A percentile compares a stretch with the other conserved stretches of the same genome.
Conservation (phyloP, 257 asterid species). For the Gardenia jasminoides region DNA sequence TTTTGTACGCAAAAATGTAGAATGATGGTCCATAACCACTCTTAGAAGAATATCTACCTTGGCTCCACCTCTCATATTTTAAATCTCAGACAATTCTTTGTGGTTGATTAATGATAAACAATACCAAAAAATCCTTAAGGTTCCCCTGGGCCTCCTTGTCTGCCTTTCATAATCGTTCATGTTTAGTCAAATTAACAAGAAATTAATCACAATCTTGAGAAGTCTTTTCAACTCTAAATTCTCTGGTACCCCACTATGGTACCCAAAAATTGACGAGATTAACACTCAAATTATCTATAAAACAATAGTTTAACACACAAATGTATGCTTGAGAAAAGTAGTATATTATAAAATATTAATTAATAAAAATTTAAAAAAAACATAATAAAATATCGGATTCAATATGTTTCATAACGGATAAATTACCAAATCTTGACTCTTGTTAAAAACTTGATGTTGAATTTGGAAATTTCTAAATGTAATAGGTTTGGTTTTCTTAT, state of each 20-base stretch:
- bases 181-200: neutral
- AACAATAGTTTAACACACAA: too few relatives aligned
- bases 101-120: neutral
- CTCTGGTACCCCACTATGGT: too few relatives aligned
- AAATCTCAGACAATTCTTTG: neutral
- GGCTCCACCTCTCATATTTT: conserved; percentile 1
- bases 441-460: too few relatives aligned
- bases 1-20: neutral
- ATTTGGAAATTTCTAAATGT: too few relatives aligned
- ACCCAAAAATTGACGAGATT: too few relatives aligned
- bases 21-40: conserved; percentile 13
- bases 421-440: neutral
- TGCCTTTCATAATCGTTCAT: neutral
- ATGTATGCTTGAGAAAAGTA: too few relatives aligned
- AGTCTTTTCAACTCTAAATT: neutral
- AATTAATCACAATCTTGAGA: neutral
- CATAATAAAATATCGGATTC: neutral
- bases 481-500: too few relatives aligned
- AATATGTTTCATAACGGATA: neutral
- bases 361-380: neutral
- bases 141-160: conserved; percentile 3
- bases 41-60: neutral
- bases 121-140: neutral
- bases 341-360: too few relatives aligned
- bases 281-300: neutral